Conservation (phyloP, 2,329 filamentous ascomycete species). For the Cytospora chrysosperma region DNA sequence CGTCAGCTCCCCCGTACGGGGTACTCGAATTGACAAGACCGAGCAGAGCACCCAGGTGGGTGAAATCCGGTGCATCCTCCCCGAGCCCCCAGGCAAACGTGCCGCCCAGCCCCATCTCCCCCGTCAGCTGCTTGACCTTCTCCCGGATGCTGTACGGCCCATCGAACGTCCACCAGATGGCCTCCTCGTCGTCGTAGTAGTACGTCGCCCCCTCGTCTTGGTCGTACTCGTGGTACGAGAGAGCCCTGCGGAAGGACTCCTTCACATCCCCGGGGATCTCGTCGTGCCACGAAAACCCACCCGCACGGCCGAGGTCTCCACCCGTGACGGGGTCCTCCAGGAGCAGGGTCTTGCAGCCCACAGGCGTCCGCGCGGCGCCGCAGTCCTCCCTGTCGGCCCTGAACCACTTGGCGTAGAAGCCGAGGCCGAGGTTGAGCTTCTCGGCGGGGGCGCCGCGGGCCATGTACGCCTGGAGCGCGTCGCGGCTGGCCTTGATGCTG, state of each 20-base stretch:
- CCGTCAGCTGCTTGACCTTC: conserved; percentile 63
- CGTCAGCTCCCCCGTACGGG: conserved; percentile 29
- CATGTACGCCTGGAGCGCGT: conserved; percentile 59
- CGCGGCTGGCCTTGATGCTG: conserved; percentile 53
- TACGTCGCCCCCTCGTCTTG: conserved; percentile 61
- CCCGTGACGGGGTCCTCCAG: conserved; percentile 62
- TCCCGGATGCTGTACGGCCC: conserved; percentile 56
- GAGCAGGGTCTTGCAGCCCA: conserved; percentile 58
- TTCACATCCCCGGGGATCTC: conserved; percentile 51
- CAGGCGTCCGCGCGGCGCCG: conserved; percentile 43
- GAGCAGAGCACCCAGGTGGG: conserved; percentile 35
- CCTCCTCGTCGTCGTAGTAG: conserved; percentile 60
- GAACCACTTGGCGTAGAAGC: conserved; percentile 71
- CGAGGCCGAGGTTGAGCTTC: conserved; percentile 65
- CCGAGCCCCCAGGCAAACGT: conserved; percentile 76
- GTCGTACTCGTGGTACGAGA: conserved; percentile 55
- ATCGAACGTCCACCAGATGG: conserved; percentile 75
- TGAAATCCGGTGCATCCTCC: conserved; percentile 57
- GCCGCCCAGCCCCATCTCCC: conserved; percentile 59
- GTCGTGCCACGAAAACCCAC: conserved; percentile 60
- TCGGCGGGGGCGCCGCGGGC: conserved; percentile 51
- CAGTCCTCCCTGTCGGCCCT: conserved; percentile 47
- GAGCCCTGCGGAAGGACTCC: conserved; percentile 58
- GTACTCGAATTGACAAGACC: background rate
- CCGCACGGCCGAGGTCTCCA: conserved; percentile 53